Evolutionary conservation across 2,329 filamentous ascomycete genomes (phyloP), one percentile per base, ranked within the genome.

Genomic region (Microcyclosporella mali): DNA sequence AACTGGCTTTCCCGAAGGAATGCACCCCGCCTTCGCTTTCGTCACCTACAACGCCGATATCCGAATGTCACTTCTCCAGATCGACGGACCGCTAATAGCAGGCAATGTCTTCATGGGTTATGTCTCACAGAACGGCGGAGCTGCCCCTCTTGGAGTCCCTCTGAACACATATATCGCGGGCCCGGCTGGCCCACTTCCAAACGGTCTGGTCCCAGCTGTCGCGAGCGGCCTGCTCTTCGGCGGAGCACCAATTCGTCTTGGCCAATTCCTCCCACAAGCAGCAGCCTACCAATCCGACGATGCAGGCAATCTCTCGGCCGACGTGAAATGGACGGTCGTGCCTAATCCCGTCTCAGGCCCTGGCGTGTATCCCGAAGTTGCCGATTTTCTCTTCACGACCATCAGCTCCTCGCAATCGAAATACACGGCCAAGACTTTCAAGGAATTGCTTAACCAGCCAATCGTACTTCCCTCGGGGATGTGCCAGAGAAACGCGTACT

Each of bases 401-500:
- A 36, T 41, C 2, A 41, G 38, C 2, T 19, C 37, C 12, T 27
- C 37, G 7, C 27, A 28, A 6, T 40, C 45, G 3, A 41, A 33
- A 2, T 45, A 49, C 28, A 46, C 47, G 17, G 42, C 44, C 0
- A 49, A 46, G 28, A 36, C 43, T 2, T 48, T 57, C 46, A 55
- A 57, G 33, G 35, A 28, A 2, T 18, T 55, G 16, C 45, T 55
- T 21, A 57, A 53, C 37, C 50, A 52, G 43, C 53, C 53, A 3
- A 36, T 45, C 19, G 35, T 49, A 17, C 28, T 47, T 15, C 47
- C 47, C 4, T 50, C 33, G 18, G 47, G 42, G 2, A 21, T 47
- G 39, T 57, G 55, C 27, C 53, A 56, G 40, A 33, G 51, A 12
- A 56, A 55, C 30, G 46, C 50, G n/a, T 54, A 51, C 33, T 57